Conservation (phyloP, 495 filamentous ascomycete genomes). For the Polyplosphaeria fusca region DNA sequence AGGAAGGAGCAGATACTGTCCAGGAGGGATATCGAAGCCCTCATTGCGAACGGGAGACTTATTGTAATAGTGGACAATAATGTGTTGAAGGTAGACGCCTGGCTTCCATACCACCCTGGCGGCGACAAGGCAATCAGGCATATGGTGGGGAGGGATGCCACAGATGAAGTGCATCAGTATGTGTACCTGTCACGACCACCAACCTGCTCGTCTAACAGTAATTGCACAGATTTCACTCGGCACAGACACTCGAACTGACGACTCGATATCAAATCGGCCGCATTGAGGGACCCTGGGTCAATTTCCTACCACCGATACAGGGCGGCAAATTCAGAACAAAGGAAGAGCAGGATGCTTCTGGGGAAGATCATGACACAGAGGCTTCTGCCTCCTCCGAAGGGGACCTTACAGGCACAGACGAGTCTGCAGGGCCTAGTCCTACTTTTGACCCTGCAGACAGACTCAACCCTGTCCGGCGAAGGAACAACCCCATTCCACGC, state of each 20-base stretch:
- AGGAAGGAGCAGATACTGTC: no score
- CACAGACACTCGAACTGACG: slow-evolving; percentile 74
- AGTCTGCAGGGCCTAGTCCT: slow-evolving; percentile 47
- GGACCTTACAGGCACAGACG: slow-evolving; percentile 43
- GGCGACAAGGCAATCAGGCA: slow-evolving; percentile 90
- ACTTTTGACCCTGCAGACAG: slow-evolving; percentile 39
- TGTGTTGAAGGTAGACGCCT: slow-evolving; percentile 84
- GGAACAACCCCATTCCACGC: slow-evolving; percentile 15
- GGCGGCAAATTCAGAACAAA: slow-evolving; percentile 74
- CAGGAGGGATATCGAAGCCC: slow-evolving; percentile 74
- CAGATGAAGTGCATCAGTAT: slow-evolving; percentile 89
- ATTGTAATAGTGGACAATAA: slow-evolving; percentile 77
- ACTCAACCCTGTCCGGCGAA: slow-evolving; percentile 7
- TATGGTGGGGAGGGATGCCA: slow-evolving; percentile 95
- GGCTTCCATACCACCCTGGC: slow-evolving; percentile 85
- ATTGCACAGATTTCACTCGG: slow-evolving; percentile 69
- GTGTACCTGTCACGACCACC: slow-evolving; percentile 40
- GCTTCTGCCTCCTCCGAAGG: slow-evolving; percentile 43
- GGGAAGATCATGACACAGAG: slow-evolving; percentile 39
- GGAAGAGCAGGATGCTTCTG: slow-evolving; percentile 34
- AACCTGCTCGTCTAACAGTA: neutral
- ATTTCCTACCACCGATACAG: slow-evolving; percentile 90
- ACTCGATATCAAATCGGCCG: slow-evolving; percentile 76
- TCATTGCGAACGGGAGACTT: slow-evolving; percentile 81
- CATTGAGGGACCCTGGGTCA: slow-evolving; percentile 78